Percentiles rank a stretch among this genome's conserved stretches.
Evolutionary conservation across 192 early-diverging fungal species (phyloP).

Genomic region (Cetraspora pellucida): DNA sequence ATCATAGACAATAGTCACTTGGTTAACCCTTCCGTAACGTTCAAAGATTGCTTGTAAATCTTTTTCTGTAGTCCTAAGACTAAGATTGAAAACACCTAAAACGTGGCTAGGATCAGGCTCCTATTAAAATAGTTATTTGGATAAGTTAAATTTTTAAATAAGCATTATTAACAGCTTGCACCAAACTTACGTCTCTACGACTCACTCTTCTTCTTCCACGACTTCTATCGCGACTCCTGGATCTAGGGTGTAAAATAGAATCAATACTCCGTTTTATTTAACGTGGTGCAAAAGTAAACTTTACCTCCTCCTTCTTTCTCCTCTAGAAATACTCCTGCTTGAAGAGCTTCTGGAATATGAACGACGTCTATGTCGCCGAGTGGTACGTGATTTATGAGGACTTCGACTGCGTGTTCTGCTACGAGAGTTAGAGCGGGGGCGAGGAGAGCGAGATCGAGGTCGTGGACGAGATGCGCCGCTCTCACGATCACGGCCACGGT

Average conservation of each 20-base stretch:
- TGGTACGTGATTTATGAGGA: slow-evolving; percentile 3
- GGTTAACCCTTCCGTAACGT: slow-evolving; percentile 59
- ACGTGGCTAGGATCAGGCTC: slow-evolving; percentile 53
- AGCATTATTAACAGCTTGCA: neutral
- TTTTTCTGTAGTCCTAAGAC: slow-evolving; percentile 56
- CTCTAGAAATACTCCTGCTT: slow-evolving; percentile 28
- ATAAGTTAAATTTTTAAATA: neutral
- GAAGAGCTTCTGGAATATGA: slow-evolving; percentile 26
- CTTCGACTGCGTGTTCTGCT: slow-evolving; percentile 25
- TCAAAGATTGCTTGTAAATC: slow-evolving; percentile 64
- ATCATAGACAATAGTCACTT: slow-evolving; percentile 65
- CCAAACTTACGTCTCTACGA: slow-evolving; percentile 3
- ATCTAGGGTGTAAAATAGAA: neutral
- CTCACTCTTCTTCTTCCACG: slow-evolving; percentile 27
- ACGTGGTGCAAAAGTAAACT: neutral
- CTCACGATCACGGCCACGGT: slow-evolving; percentile 14
- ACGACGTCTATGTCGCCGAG: slow-evolving; percentile 30
- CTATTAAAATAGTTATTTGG: neutral
- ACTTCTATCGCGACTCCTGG: slow-evolving; percentile 34
- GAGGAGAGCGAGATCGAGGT: slow-evolving; percentile 19
- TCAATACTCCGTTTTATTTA: neutral
- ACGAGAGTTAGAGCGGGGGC: neutral
- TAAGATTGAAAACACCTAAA: slow-evolving; percentile 74
- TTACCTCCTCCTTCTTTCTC: slow-evolving; percentile 2
- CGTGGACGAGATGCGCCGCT: slow-evolving; percentile 7